These are phyloP conservation scores for Talaromyces sp. DNA, from an alignment of 2,329 filamentous ascomycete species.

Conservation along the genomic window DNA sequence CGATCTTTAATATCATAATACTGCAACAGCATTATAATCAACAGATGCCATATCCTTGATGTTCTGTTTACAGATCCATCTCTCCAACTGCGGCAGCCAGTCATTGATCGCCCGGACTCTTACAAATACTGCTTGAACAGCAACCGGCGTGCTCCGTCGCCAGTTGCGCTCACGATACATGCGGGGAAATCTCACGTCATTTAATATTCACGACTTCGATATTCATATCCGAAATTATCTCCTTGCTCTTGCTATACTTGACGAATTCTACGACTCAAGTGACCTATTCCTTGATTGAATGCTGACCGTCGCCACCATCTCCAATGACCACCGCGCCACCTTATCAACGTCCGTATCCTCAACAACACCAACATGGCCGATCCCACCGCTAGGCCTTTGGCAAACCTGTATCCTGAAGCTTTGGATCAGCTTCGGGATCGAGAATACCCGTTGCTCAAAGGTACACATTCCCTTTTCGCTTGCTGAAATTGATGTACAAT, in stretches of 20 bases:
- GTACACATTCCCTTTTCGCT: constrained; percentile 16
- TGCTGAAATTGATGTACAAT: background rate
- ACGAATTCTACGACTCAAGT: background rate
- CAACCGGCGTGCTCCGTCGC: background rate
- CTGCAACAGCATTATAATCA: background rate
- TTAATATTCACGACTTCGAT: background rate
- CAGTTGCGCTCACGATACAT: background rate
- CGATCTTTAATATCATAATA: too few species aligned
- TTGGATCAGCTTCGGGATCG: constrained; percentile 43
- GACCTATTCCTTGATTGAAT: background rate
- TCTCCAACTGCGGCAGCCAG: background rate
- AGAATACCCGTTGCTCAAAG: constrained; percentile 45
- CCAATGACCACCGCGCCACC: constrained; percentile 1
- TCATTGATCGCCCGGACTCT: background rate
- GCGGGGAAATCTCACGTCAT: background rate
- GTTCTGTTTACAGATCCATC: background rate
- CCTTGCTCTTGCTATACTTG: background rate
- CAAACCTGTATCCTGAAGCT: constrained; percentile 37
- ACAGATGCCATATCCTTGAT: background rate
- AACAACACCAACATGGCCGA: constrained; percentile 4
- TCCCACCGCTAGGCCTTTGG: constrained; percentile 15
- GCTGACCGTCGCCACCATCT: constrained; percentile 5
- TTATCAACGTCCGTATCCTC: background rate
- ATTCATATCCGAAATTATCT: background rate
- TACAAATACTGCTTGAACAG: background rate